Evolutionary conservation across 306 rosid species (phyloP), one percentile per base, ranked within the genome.

Genomic region (Ormosia semicastrata): DNA sequence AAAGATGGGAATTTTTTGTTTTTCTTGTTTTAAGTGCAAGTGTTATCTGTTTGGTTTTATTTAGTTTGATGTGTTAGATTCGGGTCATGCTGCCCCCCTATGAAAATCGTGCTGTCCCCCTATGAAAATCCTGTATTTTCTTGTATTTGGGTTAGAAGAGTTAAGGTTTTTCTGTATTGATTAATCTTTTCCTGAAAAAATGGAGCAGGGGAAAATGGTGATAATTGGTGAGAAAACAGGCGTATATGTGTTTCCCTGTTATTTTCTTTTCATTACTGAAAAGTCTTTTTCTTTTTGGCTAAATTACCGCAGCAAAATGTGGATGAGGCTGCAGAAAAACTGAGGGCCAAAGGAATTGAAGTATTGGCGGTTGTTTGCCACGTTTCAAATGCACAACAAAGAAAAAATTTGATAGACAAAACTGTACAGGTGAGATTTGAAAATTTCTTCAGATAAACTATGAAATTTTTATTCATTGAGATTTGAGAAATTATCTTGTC

Each of bases 371-470:
- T 92, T 34, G 91, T 90, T 75, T 94, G 97, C 74, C 98, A 94
- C n/a, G 98, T 94, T 46, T 87, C 97, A 9, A 86, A 85, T 82
- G 88, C 90, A 30, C 84, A 90, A 71, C 97, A 94, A 39, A 88
- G 97, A 89, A 92, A 94, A 76, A 88, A 85, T 71, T 86, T 94
- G 81, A 83, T 94, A 41, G 88, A 80, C 57, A 84, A 86, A 88
- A 92, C 98, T 24, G 59, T 93, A 49, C 83, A 88, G 93, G 98
- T 91, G 84, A 78, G 82, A 39, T 52, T 50, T 53, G 7, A 50
- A 36, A 69, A 34, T 56, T 77, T 67, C 29, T 9, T 72, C 17
- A 17, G 50, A 63, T 30, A 3, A 52, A 4, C 44, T 4, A 36
- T 24, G 71, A 40, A 67, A 2, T 46, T 46, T 44, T 60, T 49